Conservation (phyloP, 768 basidiomycete species). For the Suillus clintonianus region DNA sequence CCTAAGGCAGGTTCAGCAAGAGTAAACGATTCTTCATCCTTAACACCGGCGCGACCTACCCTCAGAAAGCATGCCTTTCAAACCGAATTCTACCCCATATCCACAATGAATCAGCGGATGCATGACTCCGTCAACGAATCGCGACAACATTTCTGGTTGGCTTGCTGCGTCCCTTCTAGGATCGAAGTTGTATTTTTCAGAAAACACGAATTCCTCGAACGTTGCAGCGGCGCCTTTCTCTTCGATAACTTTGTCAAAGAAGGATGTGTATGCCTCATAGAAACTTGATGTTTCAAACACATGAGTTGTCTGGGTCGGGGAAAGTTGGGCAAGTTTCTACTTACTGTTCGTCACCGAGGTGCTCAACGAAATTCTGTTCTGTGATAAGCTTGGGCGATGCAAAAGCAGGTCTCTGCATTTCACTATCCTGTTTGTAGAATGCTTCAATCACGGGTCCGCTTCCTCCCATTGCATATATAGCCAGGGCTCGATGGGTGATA, state of each 20-base stretch:
- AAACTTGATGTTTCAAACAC: conserved; percentile 13
- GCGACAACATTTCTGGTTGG: conserved; percentile 55
- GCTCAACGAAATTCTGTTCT: conserved; percentile 23
- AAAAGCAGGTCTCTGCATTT: conserved; percentile 23
- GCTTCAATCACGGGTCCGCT: conserved; percentile 20
- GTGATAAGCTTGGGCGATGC: conserved; percentile 25
- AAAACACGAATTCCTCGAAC: conserved; percentile 32
- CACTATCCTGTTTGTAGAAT: conserved; percentile 24
- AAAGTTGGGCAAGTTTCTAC: background rate
- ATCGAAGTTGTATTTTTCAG: conserved; percentile 25
- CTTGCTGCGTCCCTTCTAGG: conserved; percentile 10
- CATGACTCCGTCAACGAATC: conserved; percentile 49
- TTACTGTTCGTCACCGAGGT: conserved; percentile 28
- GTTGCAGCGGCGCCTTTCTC: conserved; percentile 16
- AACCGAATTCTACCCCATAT: conserved; percentile 61
- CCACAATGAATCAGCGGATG: conserved; percentile 68
- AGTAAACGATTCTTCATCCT: background rate
- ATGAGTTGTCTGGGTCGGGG: background rate
- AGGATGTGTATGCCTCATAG: conserved; percentile 24
- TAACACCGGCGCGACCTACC: conserved; percentile 35
- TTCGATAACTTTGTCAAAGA: conserved; percentile 21
- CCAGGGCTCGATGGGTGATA: conserved; percentile 30
- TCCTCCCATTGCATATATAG: conserved; percentile 30
- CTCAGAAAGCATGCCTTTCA: conserved; percentile 66
- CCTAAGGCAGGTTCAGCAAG: conserved; percentile 11